Base-by-base conservation (phyloP, 2,329 filamentous ascomycete genomes). In the Aspergillus sp. region DNA sequence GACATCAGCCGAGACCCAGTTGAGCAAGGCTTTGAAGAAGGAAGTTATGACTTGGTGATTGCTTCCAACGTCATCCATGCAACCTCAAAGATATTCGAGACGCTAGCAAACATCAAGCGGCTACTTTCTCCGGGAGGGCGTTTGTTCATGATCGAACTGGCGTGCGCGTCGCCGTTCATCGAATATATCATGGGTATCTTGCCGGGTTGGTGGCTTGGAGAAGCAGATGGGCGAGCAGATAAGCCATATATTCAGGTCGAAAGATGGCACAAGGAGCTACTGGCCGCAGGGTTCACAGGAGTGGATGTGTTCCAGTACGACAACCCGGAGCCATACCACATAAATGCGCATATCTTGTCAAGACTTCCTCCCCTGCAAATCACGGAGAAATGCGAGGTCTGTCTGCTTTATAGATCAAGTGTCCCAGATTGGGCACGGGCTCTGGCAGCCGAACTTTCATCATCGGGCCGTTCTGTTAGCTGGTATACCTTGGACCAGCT, bases 91-190 rank as follows among this genome's bases (percentile, higher is more conserved):
- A 46, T 70, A 2, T 51, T 59, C 3, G 56, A 57, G n/a, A 62
- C 61, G 6, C 45, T 71, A 30, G 41, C n/a, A 1, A 60, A 69
- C 50, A 55, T 71, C 0, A 58, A 58, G 3, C 52, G 52, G 5
- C 55, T 72, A 10, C 60, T 73, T 1, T 56, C 56, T 19, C 73
- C 78, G 0, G 76, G 73, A 1, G 79, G 79, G 0, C 72, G 74
- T 35, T 61, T 82, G 0, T 35, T 81, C 1, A 43, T 80, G 0
- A 52, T 74, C 4, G 79, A 82, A 52, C 55, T 74, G 2, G 67
- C 62, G 4, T 47, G 52, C 4, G 47, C 20, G 3, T 53, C 47
- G 14, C 46, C 16, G 16, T 46, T 40, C 50, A 54, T 53, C 17
- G 60, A 56, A n/a, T 62, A 45, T 49, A 60, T 70, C 3, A 67